phyloP scores from a whole-genome alignment of 2,329 filamentous ascomycete species.

The Ramichloridium luteum region DNA sequence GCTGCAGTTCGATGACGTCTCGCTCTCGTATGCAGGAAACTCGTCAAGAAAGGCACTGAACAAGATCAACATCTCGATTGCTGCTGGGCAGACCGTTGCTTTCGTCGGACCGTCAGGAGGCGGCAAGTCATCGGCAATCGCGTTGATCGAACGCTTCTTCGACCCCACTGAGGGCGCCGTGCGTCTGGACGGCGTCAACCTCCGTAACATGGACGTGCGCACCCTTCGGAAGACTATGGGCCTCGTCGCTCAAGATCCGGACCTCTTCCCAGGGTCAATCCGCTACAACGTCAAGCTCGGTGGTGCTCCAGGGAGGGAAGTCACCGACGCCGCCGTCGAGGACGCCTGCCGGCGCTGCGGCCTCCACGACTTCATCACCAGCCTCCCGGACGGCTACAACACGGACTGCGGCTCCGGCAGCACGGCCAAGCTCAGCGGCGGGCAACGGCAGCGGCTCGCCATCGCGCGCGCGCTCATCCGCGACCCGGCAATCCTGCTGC shows the following conservation, averaged over 20 bases:
- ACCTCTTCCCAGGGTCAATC: slow-evolving; percentile 34
- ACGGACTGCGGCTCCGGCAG: slow-evolving; percentile 34
- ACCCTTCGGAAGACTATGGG: slow-evolving; percentile 29
- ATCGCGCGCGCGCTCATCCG: slow-evolving; percentile 36
- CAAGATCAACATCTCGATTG: slow-evolving; percentile 36
- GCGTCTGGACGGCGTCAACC: slow-evolving; percentile 30
- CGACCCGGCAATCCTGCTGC: slow-evolving; percentile 34
- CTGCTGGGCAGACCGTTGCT: slow-evolving; percentile 41
- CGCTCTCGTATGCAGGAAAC: slow-evolving; percentile 27
- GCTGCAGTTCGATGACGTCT: slow-evolving; percentile 27
- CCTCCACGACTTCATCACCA: slow-evolving; percentile 36
- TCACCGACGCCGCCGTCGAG: slow-evolving; percentile 21
- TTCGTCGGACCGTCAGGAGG: slow-evolving; percentile 35
- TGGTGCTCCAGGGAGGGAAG: slow-evolving; percentile 13
- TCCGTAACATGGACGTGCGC: slow-evolving; percentile 27
- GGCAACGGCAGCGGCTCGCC: slow-evolving; percentile 35
- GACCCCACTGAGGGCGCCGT: slow-evolving; percentile 30
- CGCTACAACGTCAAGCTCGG: slow-evolving; percentile 34
- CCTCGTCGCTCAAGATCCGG: slow-evolving; percentile 35
- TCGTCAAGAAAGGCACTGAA: slow-evolving; percentile 31
- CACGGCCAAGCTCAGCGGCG: slow-evolving; percentile 30
- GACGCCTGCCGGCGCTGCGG: slow-evolving; percentile 31
- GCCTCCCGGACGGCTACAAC: slow-evolving; percentile 35
- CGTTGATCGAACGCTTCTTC: slow-evolving; percentile 37
- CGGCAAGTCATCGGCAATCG: slow-evolving; percentile 34